Evolutionary conservation across 345 rosid genomes (phyloP).

Genomic region (Populus ilicifolia): DNA sequence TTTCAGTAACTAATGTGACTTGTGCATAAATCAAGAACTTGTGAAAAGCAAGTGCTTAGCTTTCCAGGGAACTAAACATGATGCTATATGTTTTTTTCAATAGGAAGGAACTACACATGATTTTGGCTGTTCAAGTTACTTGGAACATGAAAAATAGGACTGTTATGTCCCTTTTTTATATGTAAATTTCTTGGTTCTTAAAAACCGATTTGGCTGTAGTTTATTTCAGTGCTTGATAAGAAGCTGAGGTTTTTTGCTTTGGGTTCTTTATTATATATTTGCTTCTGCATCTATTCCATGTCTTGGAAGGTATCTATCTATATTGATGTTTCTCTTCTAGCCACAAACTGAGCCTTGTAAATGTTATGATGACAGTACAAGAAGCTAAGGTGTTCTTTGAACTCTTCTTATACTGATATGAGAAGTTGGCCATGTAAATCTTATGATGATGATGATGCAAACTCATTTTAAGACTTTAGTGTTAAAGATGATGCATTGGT

Average conservation of each 20-base stretch:
- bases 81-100: not conserved
- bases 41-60: not conserved
- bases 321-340: not conserved
- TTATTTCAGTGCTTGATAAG: not conserved
- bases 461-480: not conserved
- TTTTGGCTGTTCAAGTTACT: not conserved
- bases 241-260: not conserved
- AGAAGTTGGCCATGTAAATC: not conserved
- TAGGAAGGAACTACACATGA: not conserved
- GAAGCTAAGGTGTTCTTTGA: not conserved
- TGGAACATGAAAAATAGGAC: not conserved
- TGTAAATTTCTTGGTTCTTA: not conserved
- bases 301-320: not conserved
- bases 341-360: not conserved
- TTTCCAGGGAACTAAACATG: not conserved
- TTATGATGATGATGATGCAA: not conserved
- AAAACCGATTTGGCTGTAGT: not conserved
- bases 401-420: not conserved
- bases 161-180: not conserved
- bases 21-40: not conserved
- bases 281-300: not conserved
- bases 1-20: not conserved
- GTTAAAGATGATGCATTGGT: constrained; percentile 12
- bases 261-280: not conserved
- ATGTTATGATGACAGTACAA: not conserved